Base-by-base conservation (phyloP, 352 stramenopile genomes). In the Phytopythium mirpurense region DNA sequence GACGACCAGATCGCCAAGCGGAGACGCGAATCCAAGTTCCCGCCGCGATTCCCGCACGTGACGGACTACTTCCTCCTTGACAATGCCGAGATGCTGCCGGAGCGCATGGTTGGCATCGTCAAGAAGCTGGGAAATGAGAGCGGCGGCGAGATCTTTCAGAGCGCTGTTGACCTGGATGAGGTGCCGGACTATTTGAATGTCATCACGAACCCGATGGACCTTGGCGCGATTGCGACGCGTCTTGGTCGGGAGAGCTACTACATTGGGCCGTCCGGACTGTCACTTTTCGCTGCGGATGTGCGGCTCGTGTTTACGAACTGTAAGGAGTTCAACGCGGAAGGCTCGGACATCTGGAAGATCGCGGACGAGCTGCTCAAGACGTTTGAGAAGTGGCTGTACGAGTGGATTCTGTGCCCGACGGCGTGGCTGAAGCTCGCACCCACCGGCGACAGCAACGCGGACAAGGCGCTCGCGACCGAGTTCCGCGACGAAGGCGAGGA, bases 321-420 rank as follows among this genome's bases (percentile, higher is more conserved):
- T 59, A 93, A 92, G 49, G 63, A 67, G 19, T 96, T 91, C 67
- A 96, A 96, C 60, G 69, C 70, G 0, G 75, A 87, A 31, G 79
- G 68, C 24, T 96, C 86, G 0, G 83, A 88, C 19, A 96, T 96
- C 53, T 91, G 75, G 74, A 41, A 66, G 24, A 64, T 89, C 56
- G 83, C 86, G 3, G 63, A 93, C 35, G 74, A 75, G 11, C 62
- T 96, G 5, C 55, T 86, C 7, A 75, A 77, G 54, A 78, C 67
- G 3, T 95, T 96, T 54, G 86, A 96, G 42, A 92, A 93, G 49
- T 92, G 86, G 76, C 57, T 91, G 23, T 93, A 93, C 59, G 80
- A 95, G 21, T 96, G 86, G 86, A 57, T 94, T 46, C 55, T 93
- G 24, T 78, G 67, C 29, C 83, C 86, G 3, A 79, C 76, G 0